Base-by-base conservation (phyloP, 345 rosid species). In the Lepidium aucheri region DNA sequence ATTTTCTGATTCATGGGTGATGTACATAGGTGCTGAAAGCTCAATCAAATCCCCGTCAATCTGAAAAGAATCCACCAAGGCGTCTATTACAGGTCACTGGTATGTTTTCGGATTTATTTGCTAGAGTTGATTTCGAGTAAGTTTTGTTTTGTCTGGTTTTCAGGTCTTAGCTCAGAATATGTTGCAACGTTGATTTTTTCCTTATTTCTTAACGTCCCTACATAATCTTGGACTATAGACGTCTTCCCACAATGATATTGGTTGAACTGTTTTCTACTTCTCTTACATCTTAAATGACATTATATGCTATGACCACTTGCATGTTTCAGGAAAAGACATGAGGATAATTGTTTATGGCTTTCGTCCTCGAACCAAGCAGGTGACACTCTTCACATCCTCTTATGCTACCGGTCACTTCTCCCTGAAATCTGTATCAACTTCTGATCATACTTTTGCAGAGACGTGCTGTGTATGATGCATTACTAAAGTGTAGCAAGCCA, bases 21-120 rank as follows among this genome's bases (percentile, higher is more conserved):
- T 67, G 15, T 49, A 2, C 50, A 30, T 69, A 94, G 97, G 87
- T 68, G 45, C 76, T 68, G 45, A 94, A 90, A 78, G 76, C 60
- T 72, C 99, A 83, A 52, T 69, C 87, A 22, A 74, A 74, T 52
- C 82, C 86, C 38, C 96, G 95, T 62, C 95, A 88, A 40, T 55
- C 77, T 44, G 96, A 90, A 41, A 94, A 84, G 81, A 74, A 64
- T 70, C 85, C 92, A 36, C 83, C 96, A 13, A 82, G 59, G 30
- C 85, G 96, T 60, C 91, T 94, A 76, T 90, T 94, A 64, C 97
- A 86, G 81, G 89, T 94, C 76, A 85, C 84, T 68, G 99, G 99
- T 90, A 83, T 70, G 85, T 60, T 33, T 57, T 34, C 32, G 14
- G 15, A 44, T 45, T 15, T 55, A 10, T 39, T 16, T 47, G 6